Evolutionary conservation across 352 stramenopile species (phyloP), one percentile per base, ranked within the genome.

Genomic region (Phytopythium kandeliae): DNA sequence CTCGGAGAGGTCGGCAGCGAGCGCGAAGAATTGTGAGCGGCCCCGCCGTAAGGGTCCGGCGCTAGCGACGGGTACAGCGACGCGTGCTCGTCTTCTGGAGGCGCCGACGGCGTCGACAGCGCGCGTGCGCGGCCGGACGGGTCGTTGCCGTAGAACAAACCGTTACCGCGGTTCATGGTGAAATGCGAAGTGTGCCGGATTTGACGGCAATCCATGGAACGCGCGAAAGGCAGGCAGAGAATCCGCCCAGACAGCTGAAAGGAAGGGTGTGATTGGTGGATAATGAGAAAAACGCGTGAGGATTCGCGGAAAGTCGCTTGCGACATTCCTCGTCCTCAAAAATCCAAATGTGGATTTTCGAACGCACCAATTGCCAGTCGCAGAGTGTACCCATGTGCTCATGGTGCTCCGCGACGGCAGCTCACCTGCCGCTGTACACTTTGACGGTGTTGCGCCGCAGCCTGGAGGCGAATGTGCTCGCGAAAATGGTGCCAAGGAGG

Each of bases 371-470:
- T n/a, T n/a, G n/a, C n/a, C n/a, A n/a, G n/a, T n/a, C n/a, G n/a
- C n/a, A n/a, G n/a, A n/a, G n/a, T n/a, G n/a, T n/a, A n/a, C n/a
- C n/a, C n/a, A n/a, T n/a, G n/a, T n/a, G n/a, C n/a, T n/a, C n/a
- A n/a, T n/a, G n/a, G n/a, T n/a, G n/a, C n/a, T n/a, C n/a, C n/a
- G n/a, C n/a, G n/a, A n/a, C n/a, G 28, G 28, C 9, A 4, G 28
- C 31, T 52, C 31, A 52, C 10, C 41, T 69, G 4, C 57, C 57
- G 37, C 54, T 65, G 51, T 85, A 86, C 7, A 88, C 62, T 57
- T 86, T 88, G 24, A 84, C 62, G 21, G 74, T 52, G 41, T 80
- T 85, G 24, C 63, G 60, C 9, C 70, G 63, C 38, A 86, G 66
- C 28, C 74, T 62, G 47, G 33, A 65, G 31, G 70, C 65, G 41